Evolutionary conservation across 345 rosid species (phyloP), one percentile per base, ranked within the genome.

Genomic region (Syzygium aromaticum): DNA sequence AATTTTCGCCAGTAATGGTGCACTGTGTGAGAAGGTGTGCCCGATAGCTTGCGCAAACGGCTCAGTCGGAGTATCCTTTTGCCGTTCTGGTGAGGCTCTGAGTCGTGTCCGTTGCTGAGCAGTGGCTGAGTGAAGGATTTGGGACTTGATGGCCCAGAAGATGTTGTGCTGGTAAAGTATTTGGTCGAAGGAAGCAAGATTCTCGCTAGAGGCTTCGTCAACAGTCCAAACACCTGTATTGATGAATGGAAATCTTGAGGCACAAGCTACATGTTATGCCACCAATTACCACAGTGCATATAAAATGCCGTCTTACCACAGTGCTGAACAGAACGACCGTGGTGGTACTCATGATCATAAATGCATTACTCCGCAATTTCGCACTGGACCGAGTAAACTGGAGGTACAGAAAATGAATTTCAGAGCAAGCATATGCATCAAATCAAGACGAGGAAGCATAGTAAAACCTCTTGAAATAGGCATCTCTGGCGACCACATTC

Each of bases 341-440:
- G 49, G 89, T 89, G 11, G 92, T 91, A 33, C 94, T 91, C 15
- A 92, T 84, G 88, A 92, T 89, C 93, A 88, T 91, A 77, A 91
- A 85, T 12, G 90, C 88, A 64, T 87, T 86, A 11, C 87, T 91
- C 3, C 87, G 89, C 52, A 89, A 77, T n/a, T 86, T 84, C 6
- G 85, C 88, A 3, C 87, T 73, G 3, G 90, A 89, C n/a, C 84
- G 73, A 52, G 91, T 89, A 33, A 92, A 92, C 92, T 88, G 91
- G 87, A 84, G 0, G 0, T 13, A 25, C n/a, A 77, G 11, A 51
- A 49, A 64, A 8, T 27, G 3, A 64, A 30, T 43, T 7, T 30
- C 11, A 30, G 38, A 14, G 40, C 21, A 7, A 64, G 43, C 77
- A 8, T 30, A 30, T 2, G 2, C 0, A 3, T 64, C 11, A 7